Percentiles rank a stretch among this genome's conserved stretches.
Conservation (phyloP, 768 basidiomycete species). For the Lentinula edodes region DNA sequence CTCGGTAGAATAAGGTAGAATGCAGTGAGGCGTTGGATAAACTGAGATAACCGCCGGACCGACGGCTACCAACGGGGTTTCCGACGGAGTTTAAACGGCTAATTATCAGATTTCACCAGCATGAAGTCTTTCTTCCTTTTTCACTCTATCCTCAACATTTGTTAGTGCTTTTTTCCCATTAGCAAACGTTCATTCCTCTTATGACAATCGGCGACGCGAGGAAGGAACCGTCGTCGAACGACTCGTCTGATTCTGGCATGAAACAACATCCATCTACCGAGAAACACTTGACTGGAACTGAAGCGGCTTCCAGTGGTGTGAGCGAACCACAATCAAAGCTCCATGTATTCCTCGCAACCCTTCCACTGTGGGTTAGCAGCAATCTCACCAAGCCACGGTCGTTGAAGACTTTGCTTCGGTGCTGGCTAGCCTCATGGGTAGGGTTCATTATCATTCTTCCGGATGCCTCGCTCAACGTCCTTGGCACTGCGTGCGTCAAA, state of each 20-base stretch:
- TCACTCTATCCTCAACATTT: not conserved
- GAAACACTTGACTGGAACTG: not conserved
- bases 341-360: not conserved
- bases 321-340: not conserved
- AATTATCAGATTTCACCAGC: not conserved
- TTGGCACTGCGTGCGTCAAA: slow-evolving; percentile 35
- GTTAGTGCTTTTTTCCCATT: not conserved
- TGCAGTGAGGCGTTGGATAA: too few species aligned
- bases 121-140: not conserved
- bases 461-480: slow-evolving; percentile 25
- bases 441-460: slow-evolving; percentile 35
- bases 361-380: slow-evolving; percentile 33
- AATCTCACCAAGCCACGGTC: slow-evolving; percentile 30
- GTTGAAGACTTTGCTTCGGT: slow-evolving; percentile 32
- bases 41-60: not conserved
- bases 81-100: not conserved
- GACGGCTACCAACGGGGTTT: not conserved
- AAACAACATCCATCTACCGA: not conserved
- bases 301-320: not conserved
- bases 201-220: not conserved
- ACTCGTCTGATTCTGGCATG: not conserved
- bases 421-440: slow-evolving; percentile 35
- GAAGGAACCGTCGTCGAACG: not conserved
- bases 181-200: not conserved
- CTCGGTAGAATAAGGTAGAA: too few species aligned